These are phyloP conservation scores for Paramecium tetraurelia DNA, from an alignment of 73 alveolate genomes.

Conservation along the genomic window DNA sequence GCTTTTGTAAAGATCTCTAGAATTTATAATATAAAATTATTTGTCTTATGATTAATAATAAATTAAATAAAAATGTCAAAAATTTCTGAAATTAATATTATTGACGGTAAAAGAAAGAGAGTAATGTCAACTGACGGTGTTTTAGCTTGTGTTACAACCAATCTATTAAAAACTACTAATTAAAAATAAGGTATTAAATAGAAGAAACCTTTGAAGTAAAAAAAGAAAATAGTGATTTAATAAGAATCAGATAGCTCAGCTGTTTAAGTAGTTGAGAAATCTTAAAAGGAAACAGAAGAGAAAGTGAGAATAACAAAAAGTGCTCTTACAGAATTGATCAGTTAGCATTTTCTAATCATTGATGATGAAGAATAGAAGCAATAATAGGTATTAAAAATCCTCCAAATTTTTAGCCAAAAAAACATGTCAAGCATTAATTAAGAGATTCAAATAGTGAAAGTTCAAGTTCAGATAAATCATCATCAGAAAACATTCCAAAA, in stretches of 20 bases:
- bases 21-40: not conserved
- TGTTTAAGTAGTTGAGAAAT: not conserved
- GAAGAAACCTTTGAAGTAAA: not conserved
- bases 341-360: not conserved
- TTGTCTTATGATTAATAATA: not conserved
- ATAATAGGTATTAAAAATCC: constrained; percentile 9
- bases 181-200: not conserved
- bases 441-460: not conserved
- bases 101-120: constrained; percentile 43
- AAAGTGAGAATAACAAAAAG: constrained; percentile 27
- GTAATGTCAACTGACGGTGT: constrained; percentile 50
- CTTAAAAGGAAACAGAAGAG: not conserved
- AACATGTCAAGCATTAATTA: not conserved
- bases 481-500: not conserved
- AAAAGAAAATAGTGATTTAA: not conserved
- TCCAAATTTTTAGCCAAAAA: not conserved
- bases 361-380: constrained; percentile 24
- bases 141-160: not conserved
- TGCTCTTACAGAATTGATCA: constrained; percentile 16
- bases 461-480: not conserved
- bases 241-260: not conserved
- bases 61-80: not conserved
- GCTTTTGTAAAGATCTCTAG: not conserved
- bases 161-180: not conserved
- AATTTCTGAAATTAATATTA: not conserved